These are phyloP conservation scores for Helianthus annuus DNA, from an alignment of 129 eudicot genomes.

Conservation along the genomic window DNA sequence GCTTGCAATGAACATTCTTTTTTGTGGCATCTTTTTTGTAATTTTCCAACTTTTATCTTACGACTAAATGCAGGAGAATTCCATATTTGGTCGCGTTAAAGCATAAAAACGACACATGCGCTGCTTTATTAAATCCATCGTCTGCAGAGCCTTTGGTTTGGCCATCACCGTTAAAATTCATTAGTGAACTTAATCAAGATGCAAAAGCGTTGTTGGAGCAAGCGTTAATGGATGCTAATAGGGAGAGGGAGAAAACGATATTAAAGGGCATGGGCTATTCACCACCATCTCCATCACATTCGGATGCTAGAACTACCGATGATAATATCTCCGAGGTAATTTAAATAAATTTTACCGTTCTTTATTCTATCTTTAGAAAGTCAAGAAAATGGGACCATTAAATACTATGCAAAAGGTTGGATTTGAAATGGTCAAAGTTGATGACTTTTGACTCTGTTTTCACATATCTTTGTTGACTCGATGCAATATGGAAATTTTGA, in stretches of 20 bases:
- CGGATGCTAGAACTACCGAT: constrained; percentile 38
- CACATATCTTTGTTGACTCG: constrained; percentile 25
- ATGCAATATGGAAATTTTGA: constrained; percentile 11
- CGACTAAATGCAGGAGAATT: constrained; percentile 56
- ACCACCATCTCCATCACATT: constrained; percentile 37
- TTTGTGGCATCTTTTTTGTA: neutral
- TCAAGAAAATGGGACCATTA: constrained; percentile 27
- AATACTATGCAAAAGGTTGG: constrained; percentile 21
- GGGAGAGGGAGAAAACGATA: constrained; percentile 44
- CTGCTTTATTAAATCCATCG: constrained; percentile 77
- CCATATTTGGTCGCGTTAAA: constrained; percentile 79
- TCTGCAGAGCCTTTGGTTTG: constrained; percentile 82
- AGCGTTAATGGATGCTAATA: constrained; percentile 43
- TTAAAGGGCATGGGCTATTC: constrained; percentile 43
- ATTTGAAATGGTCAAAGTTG: constrained; percentile 37
- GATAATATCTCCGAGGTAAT: constrained; percentile 60
- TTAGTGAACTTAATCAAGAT: constrained; percentile 48
- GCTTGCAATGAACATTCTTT: neutral
- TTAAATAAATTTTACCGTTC: constrained; percentile 1
- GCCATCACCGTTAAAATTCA: constrained; percentile 81
- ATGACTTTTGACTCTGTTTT: constrained; percentile 29
- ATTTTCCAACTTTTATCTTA: neutral
- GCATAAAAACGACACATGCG: constrained; percentile 65
- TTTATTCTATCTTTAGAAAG: constrained; percentile 29
- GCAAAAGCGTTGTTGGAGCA: constrained; percentile 45